Conservation (phyloP, 192 early-diverging fungal genomes). For the Powellomyces hirtus region DNA sequence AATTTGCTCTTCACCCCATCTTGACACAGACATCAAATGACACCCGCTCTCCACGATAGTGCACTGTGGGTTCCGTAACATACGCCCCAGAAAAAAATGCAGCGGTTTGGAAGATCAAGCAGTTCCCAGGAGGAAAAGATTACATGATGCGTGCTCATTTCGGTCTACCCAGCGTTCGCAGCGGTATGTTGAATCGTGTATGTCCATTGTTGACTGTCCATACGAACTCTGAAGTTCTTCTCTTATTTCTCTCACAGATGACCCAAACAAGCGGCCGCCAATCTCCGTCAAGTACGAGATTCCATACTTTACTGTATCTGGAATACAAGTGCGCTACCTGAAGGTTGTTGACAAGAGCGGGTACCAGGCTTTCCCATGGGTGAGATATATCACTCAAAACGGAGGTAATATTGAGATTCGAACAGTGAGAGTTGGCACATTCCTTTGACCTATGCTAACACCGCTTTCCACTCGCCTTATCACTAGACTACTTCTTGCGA, state of each 20-base stretch:
- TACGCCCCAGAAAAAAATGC: constrained; percentile 94
- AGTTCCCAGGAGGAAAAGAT: constrained; percentile 98
- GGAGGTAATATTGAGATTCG: constrained; percentile 30
- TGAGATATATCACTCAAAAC: constrained; percentile 89
- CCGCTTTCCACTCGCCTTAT: background rate
- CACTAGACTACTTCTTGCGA: constrained; percentile 85
- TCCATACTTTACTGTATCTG: constrained; percentile 78
- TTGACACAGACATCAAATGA: background rate
- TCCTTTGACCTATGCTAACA: background rate
- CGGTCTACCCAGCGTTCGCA: constrained; percentile 47
- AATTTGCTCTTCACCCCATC: background rate
- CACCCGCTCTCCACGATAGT: background rate
- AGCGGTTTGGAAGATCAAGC: constrained; percentile 97
- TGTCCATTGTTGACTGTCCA: background rate
- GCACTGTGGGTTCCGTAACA: constrained; percentile 79
- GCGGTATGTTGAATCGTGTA: constrained; percentile 63
- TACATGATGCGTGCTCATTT: constrained; percentile 74
- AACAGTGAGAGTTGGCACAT: background rate
- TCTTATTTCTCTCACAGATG: constrained; percentile 56
- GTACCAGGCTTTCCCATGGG: constrained; percentile 98
- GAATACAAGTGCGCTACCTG: constrained; percentile 93
- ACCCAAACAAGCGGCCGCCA: constrained; percentile 85
- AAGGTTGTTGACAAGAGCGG: constrained; percentile 96
- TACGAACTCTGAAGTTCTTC: too few relatives aligned
- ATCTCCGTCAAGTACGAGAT: constrained; percentile 91